A percentile compares a stretch with the other conserved stretches of the same genome.
Evolutionary conservation across 768 basidiomycete species (phyloP).

Genomic region (Leccinum uliginosum): DNA sequence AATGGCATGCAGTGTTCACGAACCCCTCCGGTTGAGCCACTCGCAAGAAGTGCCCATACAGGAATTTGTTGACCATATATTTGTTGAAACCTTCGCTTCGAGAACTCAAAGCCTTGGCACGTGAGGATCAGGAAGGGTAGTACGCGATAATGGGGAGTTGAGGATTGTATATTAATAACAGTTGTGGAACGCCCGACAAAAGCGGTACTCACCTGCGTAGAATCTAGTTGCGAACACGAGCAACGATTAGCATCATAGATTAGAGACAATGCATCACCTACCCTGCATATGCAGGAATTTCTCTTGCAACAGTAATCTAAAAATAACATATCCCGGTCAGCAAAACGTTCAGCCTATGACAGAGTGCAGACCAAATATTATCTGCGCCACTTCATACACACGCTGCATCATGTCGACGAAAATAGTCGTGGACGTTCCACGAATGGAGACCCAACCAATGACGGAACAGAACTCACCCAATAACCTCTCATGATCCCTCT

Average conservation of each 20-base stretch:
- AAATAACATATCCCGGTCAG: not conserved
- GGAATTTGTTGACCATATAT: constrained; percentile 67
- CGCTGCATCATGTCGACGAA: not conserved
- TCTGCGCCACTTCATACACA: not conserved
- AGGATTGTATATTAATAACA: not conserved
- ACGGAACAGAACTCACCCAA: constrained; percentile 56
- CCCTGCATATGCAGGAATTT: constrained; percentile 97
- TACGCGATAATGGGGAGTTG: not conserved
- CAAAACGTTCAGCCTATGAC: not conserved
- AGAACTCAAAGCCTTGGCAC: constrained; percentile 74
- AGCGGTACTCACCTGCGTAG: constrained; percentile 47
- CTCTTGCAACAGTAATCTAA: constrained; percentile 84
- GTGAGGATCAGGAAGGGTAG: not conserved
- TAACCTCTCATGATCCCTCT: constrained; percentile 95
- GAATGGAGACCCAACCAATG: not conserved
- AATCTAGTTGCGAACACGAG: constrained; percentile 41
- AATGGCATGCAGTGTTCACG: constrained; percentile 21
- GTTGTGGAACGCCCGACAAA: not conserved
- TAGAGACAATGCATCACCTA: not conserved
- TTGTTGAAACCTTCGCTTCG: constrained; percentile 70
- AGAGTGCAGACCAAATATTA: not conserved
- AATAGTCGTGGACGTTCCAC: not conserved
- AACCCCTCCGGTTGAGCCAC: constrained; percentile 81
- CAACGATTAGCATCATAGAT: not conserved
- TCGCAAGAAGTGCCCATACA: constrained; percentile 79